Conservation (phyloP, 2,329 filamentous ascomycete genomes). For the Beauveria brongniartii region DNA sequence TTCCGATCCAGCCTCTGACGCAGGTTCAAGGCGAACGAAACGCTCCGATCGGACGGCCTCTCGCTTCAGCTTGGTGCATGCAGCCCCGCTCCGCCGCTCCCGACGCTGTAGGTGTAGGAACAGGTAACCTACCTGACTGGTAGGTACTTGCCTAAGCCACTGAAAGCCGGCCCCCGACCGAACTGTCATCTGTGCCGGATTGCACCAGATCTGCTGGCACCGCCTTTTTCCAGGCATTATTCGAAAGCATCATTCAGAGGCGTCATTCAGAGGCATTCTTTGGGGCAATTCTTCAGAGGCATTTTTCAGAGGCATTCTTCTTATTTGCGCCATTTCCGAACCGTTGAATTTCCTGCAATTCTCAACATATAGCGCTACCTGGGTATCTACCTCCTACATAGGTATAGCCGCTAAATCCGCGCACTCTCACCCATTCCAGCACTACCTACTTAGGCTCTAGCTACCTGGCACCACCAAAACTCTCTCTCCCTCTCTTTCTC, state of each 20-base stretch:
- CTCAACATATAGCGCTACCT: too few species aligned
- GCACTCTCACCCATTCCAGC: neutral
- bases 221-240: too few species aligned
- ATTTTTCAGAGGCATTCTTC: neutral
- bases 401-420: neutral
- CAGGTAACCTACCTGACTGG: too few species aligned
- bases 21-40: neutral
- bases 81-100: neutral
- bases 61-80: neutral
- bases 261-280: too few species aligned
- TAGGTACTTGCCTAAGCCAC: neutral
- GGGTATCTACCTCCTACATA: too few species aligned
- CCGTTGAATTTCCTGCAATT: neutral
- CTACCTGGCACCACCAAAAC: neutral
- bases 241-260: too few species aligned
- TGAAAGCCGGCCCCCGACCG: neutral
- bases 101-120: too few species aligned
- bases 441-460: too few species aligned
- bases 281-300: too few species aligned
- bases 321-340: neutral
- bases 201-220: too few species aligned
- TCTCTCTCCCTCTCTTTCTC: neutral
- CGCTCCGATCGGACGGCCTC: constrained; percentile 1
- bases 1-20: neutral
- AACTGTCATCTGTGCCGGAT: too few species aligned